These are phyloP conservation scores for Vitis vinifera DNA, from an alignment of 164 flowering plant species.

Conservation along the genomic window DNA sequence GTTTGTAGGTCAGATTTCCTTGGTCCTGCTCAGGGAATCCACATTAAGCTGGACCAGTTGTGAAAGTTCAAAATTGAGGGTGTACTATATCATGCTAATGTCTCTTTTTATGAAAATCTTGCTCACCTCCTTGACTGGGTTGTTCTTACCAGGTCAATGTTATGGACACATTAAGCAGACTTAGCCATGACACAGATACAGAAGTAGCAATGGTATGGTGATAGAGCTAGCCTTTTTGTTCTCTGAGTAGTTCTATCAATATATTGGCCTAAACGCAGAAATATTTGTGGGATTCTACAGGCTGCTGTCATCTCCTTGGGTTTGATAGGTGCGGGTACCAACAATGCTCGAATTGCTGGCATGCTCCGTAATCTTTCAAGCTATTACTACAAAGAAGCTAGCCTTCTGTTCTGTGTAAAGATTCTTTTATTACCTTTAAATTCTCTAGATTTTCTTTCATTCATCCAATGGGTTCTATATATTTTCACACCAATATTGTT, in stretches of 20 bases:
- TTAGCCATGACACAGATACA: slow-evolving; percentile 94
- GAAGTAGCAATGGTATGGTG: slow-evolving; percentile 92
- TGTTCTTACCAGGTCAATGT: slow-evolving; percentile 73
- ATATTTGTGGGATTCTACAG: slow-evolving; percentile 37
- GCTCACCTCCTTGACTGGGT: not conserved
- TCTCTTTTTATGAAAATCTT: not conserved
- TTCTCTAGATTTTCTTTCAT: not conserved
- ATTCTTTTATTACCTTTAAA: not conserved
- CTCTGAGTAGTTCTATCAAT: not conserved
- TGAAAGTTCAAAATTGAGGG: no score
- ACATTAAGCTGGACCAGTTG: no score
- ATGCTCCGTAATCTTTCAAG: slow-evolving; percentile 98
- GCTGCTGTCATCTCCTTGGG: slow-evolving; percentile 95
- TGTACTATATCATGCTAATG: not conserved
- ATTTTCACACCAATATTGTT: not conserved
- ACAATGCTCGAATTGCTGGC: slow-evolving; percentile 97
- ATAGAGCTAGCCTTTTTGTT: not conserved
- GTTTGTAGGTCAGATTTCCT: no score
- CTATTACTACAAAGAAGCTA: slow-evolving; percentile 95
- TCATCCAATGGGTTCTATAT: not conserved
- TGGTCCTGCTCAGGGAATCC: no score
- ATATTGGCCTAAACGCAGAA: not conserved
- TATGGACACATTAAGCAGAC: slow-evolving; percentile 95
- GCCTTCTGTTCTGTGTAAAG: slow-evolving; percentile 87
- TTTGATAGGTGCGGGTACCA: slow-evolving; percentile 96